Evolutionary conservation across 768 basidiomycete genomes (phyloP), one percentile per base, ranked within the genome.

Genomic region (Boletus patriciae): DNA sequence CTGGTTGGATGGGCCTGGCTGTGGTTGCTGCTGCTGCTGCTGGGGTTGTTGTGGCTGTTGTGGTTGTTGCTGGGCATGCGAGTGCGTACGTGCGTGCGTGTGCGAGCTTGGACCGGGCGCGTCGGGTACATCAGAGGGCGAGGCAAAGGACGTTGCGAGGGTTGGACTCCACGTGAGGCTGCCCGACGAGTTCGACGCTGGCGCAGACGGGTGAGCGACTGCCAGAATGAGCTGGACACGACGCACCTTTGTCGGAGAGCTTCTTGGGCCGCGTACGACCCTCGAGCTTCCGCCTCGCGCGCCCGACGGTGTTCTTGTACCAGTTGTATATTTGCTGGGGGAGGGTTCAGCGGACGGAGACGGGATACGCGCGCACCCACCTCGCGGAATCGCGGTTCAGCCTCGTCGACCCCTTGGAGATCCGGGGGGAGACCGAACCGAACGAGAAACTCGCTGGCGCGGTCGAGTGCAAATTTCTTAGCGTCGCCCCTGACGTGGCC

Each of bases 231-330:
- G 36, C n/a, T 18, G 12, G 21, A 3, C 19, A 40, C 6, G 18
- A 59, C 64, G 36, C 52, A 80, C 81, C 76, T 72, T 80, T 84
- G 66, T 84, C 82, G 36, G 78, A 71, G 10, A 73, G 66, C 60
- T 81, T 84, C 44, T 77, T 75, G 38, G 82, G 77, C 43, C 82
- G 74, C 1, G 81, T 78, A 27, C 80, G 74, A 7, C 83, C 83
- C 58, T 84, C 83, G 44, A 80, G 71, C 66, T 84, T 84, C 46
- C 83, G 75, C 52, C 83, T 75, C 8, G 80, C 82, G 33, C 85
- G 76, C 7, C 84, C 85, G 52, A 84, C 80, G 18, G 85, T 85
- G 68, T 86, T 86, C 73, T 86, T 86, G 73, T 84, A 86, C 85
- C 85, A 87, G 62, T 85, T 86, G 74, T 86, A 86, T 55, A 86